Evolutionary conservation across 2,329 filamentous ascomycete species (phyloP).

Genomic region (Alternaria conjuncta): DNA sequence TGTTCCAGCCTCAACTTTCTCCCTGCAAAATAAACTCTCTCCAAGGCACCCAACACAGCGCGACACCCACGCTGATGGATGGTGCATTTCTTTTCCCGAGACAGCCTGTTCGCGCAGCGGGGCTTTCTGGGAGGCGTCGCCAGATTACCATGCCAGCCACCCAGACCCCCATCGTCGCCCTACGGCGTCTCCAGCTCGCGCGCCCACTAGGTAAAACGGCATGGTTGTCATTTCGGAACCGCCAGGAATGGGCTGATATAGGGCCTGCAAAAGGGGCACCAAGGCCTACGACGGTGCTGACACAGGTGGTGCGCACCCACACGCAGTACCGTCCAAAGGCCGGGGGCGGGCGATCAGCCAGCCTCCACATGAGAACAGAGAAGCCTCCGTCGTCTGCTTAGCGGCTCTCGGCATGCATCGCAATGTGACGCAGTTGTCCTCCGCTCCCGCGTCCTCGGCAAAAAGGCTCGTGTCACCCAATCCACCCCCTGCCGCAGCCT

Average conservation of each 20-base stretch:
- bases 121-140: conserved; percentile 18
- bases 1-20: background rate
- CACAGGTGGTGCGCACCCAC: conserved; percentile 2
- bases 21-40: background rate
- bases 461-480: conserved; percentile 39
- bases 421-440: conserved; percentile 42
- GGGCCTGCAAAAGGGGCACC: conserved; percentile 13
- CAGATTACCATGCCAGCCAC: conserved; percentile 17
- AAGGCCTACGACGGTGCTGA: conserved; percentile 4
- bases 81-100: background rate
- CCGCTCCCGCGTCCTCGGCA: conserved; percentile 44
- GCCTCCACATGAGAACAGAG: conserved; percentile 31
- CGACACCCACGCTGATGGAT: background rate
- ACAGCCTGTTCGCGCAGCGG: conserved; percentile 18
- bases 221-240: background rate
- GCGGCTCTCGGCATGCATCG: conserved; percentile 31
- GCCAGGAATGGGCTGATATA: conserved; percentile 12
- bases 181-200: conserved; percentile 26
- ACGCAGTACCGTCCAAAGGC: background rate
- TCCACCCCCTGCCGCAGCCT: conserved; percentile 34
- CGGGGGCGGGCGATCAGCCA: conserved; percentile 28
- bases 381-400: conserved; percentile 45
- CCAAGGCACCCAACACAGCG: background rate
- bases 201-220: background rate
- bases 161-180: conserved; percentile 20